Conservation (phyloP, 805 yeast genomes). For the Starmerella bombi region DNA sequence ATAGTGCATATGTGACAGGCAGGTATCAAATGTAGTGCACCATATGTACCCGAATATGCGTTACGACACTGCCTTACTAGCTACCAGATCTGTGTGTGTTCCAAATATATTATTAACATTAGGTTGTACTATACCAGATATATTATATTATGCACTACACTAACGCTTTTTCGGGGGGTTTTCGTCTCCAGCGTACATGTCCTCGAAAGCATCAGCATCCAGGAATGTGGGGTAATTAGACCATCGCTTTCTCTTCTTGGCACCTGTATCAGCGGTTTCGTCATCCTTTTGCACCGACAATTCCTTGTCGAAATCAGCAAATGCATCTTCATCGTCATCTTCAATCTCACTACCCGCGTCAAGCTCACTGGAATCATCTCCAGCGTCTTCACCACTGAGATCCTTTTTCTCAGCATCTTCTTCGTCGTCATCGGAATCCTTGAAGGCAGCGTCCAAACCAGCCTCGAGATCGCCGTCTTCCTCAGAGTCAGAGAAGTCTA, state of each 20-base stretch:
- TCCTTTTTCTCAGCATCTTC: not conserved
- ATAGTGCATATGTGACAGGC: too few species aligned
- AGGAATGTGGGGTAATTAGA: conserved; percentile 19
- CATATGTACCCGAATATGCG: too few species aligned
- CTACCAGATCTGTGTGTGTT: too few species aligned
- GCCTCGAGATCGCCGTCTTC: conserved; percentile 30
- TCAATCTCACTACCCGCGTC: conserved; percentile 29
- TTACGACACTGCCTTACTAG: too few species aligned
- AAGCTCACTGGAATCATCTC: conserved; percentile 47
- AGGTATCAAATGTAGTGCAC: too few species aligned
- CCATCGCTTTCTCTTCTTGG: conserved; percentile 23
- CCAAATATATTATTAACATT: too few species aligned
- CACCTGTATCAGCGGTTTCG: conserved; percentile 1
- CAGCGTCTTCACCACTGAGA: conserved; percentile 68
- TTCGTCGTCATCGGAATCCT: conserved; percentile 19
- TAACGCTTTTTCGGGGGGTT: conserved; percentile 1
- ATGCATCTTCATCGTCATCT: conserved; percentile 7
- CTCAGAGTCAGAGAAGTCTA: conserved; percentile 30
- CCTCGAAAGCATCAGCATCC: conserved; percentile 23
- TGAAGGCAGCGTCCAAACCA: conserved; percentile 25
- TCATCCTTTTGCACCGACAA: conserved; percentile 3
- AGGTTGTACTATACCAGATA: too few species aligned
- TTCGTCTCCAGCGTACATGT: conserved; percentile 8
- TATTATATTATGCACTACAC: too few species aligned
- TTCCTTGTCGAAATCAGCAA: conserved; percentile 10